Percentiles rank a stretch among this genome's conserved stretches.
Conservation (phyloP, 495 filamentous ascomycete genomes). For the Penicillium antarcticum region DNA sequence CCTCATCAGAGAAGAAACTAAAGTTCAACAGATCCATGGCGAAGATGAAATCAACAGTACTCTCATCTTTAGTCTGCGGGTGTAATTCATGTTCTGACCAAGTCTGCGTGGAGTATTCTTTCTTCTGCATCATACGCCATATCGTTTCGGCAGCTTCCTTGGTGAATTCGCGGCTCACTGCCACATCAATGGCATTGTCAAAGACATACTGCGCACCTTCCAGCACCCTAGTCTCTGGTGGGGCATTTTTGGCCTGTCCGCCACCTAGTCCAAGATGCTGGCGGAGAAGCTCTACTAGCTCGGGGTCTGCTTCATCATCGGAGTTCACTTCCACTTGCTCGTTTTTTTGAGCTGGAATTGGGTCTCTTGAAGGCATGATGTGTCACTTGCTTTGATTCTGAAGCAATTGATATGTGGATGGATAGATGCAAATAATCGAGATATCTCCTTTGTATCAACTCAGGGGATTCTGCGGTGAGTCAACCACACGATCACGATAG, state of each 20-base stretch:
- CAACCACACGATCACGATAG: background rate
- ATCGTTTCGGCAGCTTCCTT: slow-evolving; percentile 79
- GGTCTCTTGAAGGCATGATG: slow-evolving; percentile 24
- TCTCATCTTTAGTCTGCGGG: slow-evolving; percentile 72
- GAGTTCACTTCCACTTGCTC: slow-evolving; percentile 38
- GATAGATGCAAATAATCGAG: background rate
- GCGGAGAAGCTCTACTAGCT: slow-evolving; percentile 83
- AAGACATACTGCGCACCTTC: slow-evolving; percentile 81
- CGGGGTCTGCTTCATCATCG: slow-evolving; percentile 84
- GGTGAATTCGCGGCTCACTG: slow-evolving; percentile 70
- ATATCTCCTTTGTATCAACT: slow-evolving; percentile 3
- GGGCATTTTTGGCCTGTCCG: slow-evolving; percentile 45
- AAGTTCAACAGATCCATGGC: slow-evolving; percentile 97
- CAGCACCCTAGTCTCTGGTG: slow-evolving; percentile 73
- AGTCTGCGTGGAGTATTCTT: slow-evolving; percentile 73
- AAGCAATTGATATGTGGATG: background rate
- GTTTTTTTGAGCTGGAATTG: slow-evolving; percentile 11
- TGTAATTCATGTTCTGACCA: slow-evolving; percentile 94
- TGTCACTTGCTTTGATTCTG: background rate
- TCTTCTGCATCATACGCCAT: slow-evolving; percentile 75
- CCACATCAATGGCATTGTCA: slow-evolving; percentile 91
- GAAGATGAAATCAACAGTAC: slow-evolving; percentile 86
- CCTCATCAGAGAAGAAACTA: slow-evolving; percentile 82
- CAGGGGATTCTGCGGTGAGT: background rate
- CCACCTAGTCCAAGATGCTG: slow-evolving; percentile 67